Evolutionary conservation across 139 green algal species (phyloP), one percentile per base, ranked within the genome.

Genomic region (Pleodorina starrii): DNA sequence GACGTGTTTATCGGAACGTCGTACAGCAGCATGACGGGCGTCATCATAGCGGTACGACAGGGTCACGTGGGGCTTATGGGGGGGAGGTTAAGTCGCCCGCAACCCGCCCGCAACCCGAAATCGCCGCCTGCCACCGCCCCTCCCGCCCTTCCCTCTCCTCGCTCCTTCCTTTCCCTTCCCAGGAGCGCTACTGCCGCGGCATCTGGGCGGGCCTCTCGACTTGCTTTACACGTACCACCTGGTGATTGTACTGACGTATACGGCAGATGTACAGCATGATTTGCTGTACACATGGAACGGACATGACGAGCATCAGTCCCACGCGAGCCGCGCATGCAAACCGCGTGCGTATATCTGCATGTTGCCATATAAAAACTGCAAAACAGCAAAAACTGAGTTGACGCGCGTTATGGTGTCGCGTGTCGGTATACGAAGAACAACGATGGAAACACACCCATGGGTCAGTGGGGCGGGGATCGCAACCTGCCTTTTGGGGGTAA

Each of bases 1-100:
- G 35, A 89, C 14, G 35, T 82, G 11, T 89, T 89, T 69, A 89
- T 89, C 35, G 84, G 84, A 32, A 89, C 84, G 17, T 73, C 44
- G 11, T 89, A 83, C 69, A 89, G 84, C 84, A 89, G 84, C 84
- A 89, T 89, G 36, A 63, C 69, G 23, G 38, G 84, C 36, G 82
- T 89, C 46, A 82, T 89, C 54, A 66, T 21, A 32, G 29, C 54
- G 5, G 54, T 25, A 66, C 29, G 29, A 66, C 5, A 32, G 54
- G 54, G 54, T 32, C 54, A 25, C 21, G 54, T 5, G 25, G 54
- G 54, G 54, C 25, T 66, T 12, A 9, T 32, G 5, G 54, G 54
- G 54, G 29, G 3, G 54, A n/a, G 54, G 54, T 27, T 25, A 66
- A 32, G 54, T 21, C 54, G 54, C 54, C 25, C 29, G 54, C 54